These are phyloP conservation scores for Calocera viscosa DNA, from an alignment of 768 basidiomycete species.

Conservation along the genomic window DNA sequence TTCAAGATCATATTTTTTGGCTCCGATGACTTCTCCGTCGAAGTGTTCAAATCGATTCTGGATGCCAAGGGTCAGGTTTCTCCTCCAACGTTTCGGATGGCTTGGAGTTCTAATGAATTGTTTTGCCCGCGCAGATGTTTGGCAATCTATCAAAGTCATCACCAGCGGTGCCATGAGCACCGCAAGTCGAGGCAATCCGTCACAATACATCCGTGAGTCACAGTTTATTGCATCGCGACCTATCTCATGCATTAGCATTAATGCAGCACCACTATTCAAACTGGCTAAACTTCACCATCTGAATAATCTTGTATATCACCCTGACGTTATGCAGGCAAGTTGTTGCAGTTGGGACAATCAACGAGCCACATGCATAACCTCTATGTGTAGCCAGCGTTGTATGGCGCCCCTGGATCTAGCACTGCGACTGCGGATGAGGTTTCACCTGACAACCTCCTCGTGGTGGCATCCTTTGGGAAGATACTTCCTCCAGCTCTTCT, in stretches of 20 bases:
- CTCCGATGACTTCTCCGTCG: background rate
- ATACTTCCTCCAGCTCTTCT: slow-evolving; percentile 59
- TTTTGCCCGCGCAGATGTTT: background rate
- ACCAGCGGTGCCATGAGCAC: background rate
- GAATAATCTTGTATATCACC: too few relatives aligned
- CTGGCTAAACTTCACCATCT: too few relatives aligned
- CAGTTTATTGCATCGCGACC: slow-evolving; percentile 19
- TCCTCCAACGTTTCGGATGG: background rate
- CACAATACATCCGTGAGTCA: background rate
- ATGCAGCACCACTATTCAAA: too few relatives aligned
- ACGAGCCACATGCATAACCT: too few relatives aligned
- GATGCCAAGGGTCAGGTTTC: background rate
- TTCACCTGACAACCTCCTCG: slow-evolving; percentile 40
- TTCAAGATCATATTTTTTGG: background rate
- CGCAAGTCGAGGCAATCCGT: background rate
- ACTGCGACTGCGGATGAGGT: too few relatives aligned
- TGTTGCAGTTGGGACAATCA: too few relatives aligned
- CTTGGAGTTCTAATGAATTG: background rate
- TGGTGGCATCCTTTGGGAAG: slow-evolving; percentile 86
- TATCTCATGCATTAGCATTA: too few relatives aligned
- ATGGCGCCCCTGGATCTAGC: too few relatives aligned
- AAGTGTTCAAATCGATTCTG: background rate
- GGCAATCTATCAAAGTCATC: background rate
- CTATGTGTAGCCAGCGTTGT: too few relatives aligned
- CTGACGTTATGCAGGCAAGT: too few relatives aligned